Evolutionary conservation across 176 grass and related monocot species (phyloP).

Genomic region (Rhynchospora pubera): DNA sequence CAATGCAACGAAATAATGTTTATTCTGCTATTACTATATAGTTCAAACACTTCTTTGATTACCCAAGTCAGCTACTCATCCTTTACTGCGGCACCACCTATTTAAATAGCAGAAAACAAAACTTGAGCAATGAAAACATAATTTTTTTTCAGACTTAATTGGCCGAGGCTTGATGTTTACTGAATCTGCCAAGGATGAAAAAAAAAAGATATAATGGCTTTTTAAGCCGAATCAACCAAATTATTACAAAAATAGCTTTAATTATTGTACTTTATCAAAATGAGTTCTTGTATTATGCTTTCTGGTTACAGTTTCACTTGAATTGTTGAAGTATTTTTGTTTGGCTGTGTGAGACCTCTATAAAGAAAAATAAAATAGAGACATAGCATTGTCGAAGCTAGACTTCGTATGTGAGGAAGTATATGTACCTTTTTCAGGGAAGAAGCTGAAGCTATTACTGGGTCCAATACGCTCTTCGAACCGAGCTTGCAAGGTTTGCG

Average conservation of each 20-base stretch:
- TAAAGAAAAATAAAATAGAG: background rate
- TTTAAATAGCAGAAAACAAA: background rate
- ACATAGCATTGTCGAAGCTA: background rate
- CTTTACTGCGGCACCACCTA: background rate
- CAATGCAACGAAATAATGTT: background rate
- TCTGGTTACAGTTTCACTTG: background rate
- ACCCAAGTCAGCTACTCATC: background rate
- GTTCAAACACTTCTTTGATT: constrained; percentile 5
- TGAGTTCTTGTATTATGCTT: background rate
- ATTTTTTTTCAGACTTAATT: background rate
- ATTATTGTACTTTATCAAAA: too few species aligned
- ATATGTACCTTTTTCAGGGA: constrained; percentile 14
- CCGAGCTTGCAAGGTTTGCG: constrained; percentile 44
- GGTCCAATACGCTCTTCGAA: constrained; percentile 4
- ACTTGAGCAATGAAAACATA: background rate
- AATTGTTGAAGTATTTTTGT: background rate
- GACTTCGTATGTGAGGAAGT: background rate
- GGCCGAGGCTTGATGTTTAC: background rate
- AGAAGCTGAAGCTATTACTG: constrained; percentile 23
- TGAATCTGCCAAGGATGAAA: background rate
- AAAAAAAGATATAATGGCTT: background rate
- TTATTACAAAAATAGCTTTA: background rate
- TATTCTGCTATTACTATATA: constrained; percentile 5
- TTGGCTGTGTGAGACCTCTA: background rate
- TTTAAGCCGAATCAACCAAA: background rate